These are phyloP conservation scores for Colletotrichum cereale DNA, from an alignment of 2,329 filamentous ascomycete genomes.

Conservation along the genomic window DNA sequence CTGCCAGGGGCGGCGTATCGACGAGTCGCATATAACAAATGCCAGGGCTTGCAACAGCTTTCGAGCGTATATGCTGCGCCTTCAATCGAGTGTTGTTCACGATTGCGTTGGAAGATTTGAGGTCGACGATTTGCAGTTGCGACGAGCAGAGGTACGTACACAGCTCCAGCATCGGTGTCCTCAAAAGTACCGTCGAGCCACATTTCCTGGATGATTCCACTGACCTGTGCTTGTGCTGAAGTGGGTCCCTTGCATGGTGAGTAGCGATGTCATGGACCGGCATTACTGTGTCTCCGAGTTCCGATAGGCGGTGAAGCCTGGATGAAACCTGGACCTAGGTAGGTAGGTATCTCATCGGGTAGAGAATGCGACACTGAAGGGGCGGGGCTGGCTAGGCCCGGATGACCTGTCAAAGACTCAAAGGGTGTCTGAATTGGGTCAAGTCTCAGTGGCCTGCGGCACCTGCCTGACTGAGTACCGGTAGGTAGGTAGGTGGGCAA, in stretches of 20 bases:
- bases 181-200: constrained; percentile 38
- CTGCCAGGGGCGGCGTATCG: neutral
- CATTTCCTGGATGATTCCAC: constrained; percentile 37
- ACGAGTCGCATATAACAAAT: constrained; percentile 18
- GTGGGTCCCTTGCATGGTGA: constrained; percentile 8
- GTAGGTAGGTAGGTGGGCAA: too few relatives aligned
- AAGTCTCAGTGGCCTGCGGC: constrained; percentile 19
- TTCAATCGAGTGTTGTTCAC: constrained; percentile 13
- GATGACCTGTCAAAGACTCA: constrained; percentile 4
- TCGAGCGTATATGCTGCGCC: constrained; percentile 3
- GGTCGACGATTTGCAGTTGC: constrained; percentile 25
- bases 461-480: constrained; percentile 7
- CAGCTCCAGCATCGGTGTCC: constrained; percentile 39
- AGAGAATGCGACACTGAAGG: neutral
- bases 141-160: constrained; percentile 36
- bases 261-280: constrained; percentile 31
- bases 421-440: constrained; percentile 4
- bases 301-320: constrained; percentile 11
- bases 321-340: neutral
- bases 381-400: neutral
- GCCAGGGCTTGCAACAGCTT: constrained; percentile 5
- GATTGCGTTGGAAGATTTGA: constrained; percentile 25
- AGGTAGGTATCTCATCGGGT: neutral
- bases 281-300: constrained; percentile 27
- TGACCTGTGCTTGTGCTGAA: constrained; percentile 19